phyloP scores from a whole-genome alignment of 768 basidiomycete species.

The Boletus vinaceobasis region DNA sequence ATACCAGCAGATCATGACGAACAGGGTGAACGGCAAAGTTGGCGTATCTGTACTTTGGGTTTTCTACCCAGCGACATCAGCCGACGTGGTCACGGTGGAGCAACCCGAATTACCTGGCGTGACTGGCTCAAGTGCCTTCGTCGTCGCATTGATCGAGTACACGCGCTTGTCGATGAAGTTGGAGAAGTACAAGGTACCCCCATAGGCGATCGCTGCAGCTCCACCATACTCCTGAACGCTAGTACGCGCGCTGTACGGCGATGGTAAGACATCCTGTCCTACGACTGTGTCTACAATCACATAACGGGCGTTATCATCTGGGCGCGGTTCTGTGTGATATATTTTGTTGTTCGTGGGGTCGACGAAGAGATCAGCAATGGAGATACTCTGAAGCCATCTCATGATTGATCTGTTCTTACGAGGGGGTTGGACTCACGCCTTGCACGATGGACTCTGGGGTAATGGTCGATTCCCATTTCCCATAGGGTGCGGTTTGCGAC shows the following conservation, averaged over 20 bases:
- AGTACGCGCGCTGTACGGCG: slow-evolving; percentile 53
- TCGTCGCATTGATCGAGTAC: slow-evolving; percentile 36
- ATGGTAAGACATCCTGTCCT: slow-evolving; percentile 48
- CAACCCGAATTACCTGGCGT: slow-evolving; percentile 50
- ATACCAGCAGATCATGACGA: slow-evolving; percentile 50
- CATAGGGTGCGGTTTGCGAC: slow-evolving; percentile 46
- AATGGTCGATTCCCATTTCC: slow-evolving; percentile 60
- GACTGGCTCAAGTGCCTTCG: slow-evolving; percentile 42
- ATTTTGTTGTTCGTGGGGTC: slow-evolving; percentile 45
- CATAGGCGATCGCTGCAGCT: slow-evolving; percentile 50
- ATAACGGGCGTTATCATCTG: slow-evolving; percentile 51
- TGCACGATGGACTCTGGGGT: slow-evolving; percentile 50
- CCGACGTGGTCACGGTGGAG: background rate
- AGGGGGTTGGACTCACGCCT: slow-evolving; percentile 33
- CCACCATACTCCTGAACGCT: slow-evolving; percentile 75
- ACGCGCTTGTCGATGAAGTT: slow-evolving; percentile 51
- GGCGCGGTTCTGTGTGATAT: slow-evolving; percentile 60
- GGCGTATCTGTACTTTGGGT: slow-evolving; percentile 51
- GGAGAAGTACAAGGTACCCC: slow-evolving; percentile 56
- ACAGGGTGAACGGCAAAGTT: slow-evolving; percentile 58
- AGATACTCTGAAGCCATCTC: slow-evolving; percentile 23
- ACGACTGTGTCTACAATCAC: slow-evolving; percentile 54
- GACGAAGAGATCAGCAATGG: slow-evolving; percentile 45
- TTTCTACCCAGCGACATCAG: slow-evolving; percentile 11
- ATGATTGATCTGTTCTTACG: background rate